Evolutionary conservation across 768 basidiomycete species (phyloP), one percentile per base, ranked within the genome.

Genomic region (Hortiboletus campestris): DNA sequence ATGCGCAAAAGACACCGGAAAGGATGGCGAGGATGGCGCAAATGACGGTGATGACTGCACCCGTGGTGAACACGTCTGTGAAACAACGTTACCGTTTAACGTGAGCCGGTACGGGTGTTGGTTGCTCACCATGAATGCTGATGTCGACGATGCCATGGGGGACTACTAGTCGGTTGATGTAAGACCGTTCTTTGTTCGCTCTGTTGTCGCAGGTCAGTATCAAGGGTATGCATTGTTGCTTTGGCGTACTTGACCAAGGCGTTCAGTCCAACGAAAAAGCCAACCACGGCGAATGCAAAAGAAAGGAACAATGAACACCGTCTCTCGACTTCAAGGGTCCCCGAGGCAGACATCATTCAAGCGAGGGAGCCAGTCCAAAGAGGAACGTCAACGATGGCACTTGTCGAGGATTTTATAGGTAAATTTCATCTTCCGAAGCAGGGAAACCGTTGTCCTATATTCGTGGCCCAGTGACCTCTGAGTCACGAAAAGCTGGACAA

Each of bases 61-160:
- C 80, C 13, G 71, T 66, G 36, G 63, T 59, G 57, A 72, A 75
- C 22, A 78, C 72, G 47, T 78, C 80, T 82, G 39, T 29, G 41
- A 28, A 31, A 36, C 1, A 22, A 41, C n/a, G 13, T 36, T 42
- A 42, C 6, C 14, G 6, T 41, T 39, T 32, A 14, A 19, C 9
- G 9, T n/a, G n/a, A 34, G 46, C 13, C 17, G 11, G 13, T 22
- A 32, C 7, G 16, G 14, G 36, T 6, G 10, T 35, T 9, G 13
- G 36, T 13, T 34, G 25, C 63, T 54, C 22, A 66, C 64, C 58
- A 32, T 60, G 49, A 19, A 56, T 45, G 22, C 55, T 41, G 10
- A 65, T 20, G 29, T 60, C 51, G 17, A 53, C 32, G n/a, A 47
- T 46, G 3, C 53, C 54, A 20, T 44, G 25, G 7, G 63, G 57